Conservation (phyloP, 495 filamentous ascomycete genomes). For the Podospora anserina region DNA sequence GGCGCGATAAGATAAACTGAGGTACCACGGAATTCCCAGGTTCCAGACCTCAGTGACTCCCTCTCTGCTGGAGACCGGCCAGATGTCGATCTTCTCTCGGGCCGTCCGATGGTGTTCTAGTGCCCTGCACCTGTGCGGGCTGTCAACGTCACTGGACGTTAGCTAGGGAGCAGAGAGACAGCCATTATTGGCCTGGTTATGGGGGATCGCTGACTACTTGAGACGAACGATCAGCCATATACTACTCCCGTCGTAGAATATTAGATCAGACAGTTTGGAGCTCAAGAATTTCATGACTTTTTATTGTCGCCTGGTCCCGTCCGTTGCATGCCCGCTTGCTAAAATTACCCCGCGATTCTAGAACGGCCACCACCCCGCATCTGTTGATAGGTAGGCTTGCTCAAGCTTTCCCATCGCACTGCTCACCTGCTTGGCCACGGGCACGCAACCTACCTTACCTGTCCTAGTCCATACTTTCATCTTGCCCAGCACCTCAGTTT, state of each 20-base stretch:
- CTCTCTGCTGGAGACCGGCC: too few species aligned
- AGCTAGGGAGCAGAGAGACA: neutral
- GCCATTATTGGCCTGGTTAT: neutral
- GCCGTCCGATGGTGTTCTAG: neutral
- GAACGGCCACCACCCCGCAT: slow-evolving; percentile 4
- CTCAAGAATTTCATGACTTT: neutral
- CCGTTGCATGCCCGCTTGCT: neutral
- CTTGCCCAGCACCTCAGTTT: neutral
- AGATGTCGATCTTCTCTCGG: neutral
- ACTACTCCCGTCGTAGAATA: neutral
- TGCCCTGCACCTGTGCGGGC: neutral
- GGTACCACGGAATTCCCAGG: neutral
- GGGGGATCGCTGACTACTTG: too few species aligned
- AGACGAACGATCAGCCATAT: too few species aligned
- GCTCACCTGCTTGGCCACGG: neutral
- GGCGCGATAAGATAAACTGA: slow-evolving; percentile 19
- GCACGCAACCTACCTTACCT: neutral
- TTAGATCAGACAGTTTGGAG: neutral
- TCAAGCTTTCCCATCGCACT: neutral
- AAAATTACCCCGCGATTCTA: slow-evolving; percentile 7
- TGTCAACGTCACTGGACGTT: slow-evolving; percentile 1
- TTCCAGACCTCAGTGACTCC: neutral
- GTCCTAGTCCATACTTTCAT: neutral
- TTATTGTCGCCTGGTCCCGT: neutral
- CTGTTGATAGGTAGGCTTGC: neutral